phyloP scores from a whole-genome alignment of 169 alveolate species.

The Eimeria nieschulzi region DNA sequence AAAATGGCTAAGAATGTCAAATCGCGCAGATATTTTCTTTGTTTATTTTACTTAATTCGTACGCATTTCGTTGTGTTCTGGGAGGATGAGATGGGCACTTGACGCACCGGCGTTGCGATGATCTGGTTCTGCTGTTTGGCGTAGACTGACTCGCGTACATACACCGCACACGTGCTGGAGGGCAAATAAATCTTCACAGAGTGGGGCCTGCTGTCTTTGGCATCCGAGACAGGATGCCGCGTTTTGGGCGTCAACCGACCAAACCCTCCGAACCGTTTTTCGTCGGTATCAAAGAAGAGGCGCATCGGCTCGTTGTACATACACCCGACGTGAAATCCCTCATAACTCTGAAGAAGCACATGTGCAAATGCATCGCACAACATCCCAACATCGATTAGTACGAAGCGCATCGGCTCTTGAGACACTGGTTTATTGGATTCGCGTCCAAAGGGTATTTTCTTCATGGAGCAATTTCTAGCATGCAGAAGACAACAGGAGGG shows the following conservation, averaged over 20 bases:
- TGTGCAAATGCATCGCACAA: not conserved
- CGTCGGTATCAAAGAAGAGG: slow-evolving; percentile 79
- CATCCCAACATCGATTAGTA: no score
- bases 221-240: slow-evolving; percentile 57
- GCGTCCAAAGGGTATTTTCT: no score
- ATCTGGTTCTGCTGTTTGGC: slow-evolving; percentile 20
- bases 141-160: slow-evolving; percentile 46
- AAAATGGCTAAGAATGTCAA: not conserved
- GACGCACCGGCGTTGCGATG: slow-evolving; percentile 29
- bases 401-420: no score
- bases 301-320: slow-evolving; percentile 76
- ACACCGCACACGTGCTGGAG: slow-evolving; percentile 68
- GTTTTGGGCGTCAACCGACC: slow-evolving; percentile 70
- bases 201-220: slow-evolving; percentile 68
- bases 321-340: slow-evolving; percentile 72
- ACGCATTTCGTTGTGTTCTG: no score
- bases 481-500: not conserved
- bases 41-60: no score
- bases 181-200: slow-evolving; percentile 73
- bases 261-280: slow-evolving; percentile 81
- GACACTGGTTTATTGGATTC: no score
- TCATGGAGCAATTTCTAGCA: no score
- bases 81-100: not conserved
- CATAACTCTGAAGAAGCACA: slow-evolving; percentile 56
- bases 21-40: no score